Evolutionary conservation across 2,329 filamentous ascomycete species (phyloP).

Genomic region (Cordyceps pruinosa): DNA sequence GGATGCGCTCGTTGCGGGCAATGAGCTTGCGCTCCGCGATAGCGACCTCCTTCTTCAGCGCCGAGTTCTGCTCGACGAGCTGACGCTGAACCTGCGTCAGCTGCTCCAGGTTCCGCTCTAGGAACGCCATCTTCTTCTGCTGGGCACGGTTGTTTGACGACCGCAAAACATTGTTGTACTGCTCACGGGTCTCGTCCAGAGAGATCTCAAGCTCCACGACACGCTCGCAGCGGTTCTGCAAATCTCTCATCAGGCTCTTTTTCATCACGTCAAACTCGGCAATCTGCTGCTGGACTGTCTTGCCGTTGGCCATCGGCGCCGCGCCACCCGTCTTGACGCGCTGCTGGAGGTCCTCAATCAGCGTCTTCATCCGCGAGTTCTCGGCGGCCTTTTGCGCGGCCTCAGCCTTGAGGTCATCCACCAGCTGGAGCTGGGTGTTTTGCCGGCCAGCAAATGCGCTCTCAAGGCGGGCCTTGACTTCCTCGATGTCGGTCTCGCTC

Average conservation of each 20-base stretch:
- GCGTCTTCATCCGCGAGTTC: constrained; percentile 69
- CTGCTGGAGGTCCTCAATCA: constrained; percentile 73
- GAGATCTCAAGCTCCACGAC: constrained; percentile 98
- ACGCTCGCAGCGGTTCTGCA: constrained; percentile 96
- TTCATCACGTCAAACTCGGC: constrained; percentile 99
- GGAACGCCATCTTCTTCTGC: constrained; percentile 99
- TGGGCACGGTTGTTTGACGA: constrained; percentile 97
- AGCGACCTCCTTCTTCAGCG: constrained; percentile 96
- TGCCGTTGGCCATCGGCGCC: constrained; percentile 66
- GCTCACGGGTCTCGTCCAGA: constrained; percentile 92
- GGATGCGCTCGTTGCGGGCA: constrained; percentile 92
- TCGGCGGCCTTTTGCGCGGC: constrained; percentile 73
- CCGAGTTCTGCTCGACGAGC: constrained; percentile 94
- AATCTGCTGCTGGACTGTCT: constrained; percentile 95
- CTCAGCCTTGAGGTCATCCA: constrained; percentile 70
- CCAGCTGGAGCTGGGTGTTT: constrained; percentile 63
- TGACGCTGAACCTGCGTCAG: constrained; percentile 95
- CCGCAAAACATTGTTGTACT: constrained; percentile 97
- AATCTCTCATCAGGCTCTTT: constrained; percentile 97
- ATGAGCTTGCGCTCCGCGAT: constrained; percentile 97
- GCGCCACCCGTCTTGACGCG: constrained; percentile 57
- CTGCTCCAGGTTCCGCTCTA: constrained; percentile 96
- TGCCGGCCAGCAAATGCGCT: constrained; percentile 70
- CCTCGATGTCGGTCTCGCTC: constrained; percentile 69
- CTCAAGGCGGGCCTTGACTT: constrained; percentile 73